Base-by-base conservation (phyloP, 106 monocot species). In the Narthecium ossifragum region DNA sequence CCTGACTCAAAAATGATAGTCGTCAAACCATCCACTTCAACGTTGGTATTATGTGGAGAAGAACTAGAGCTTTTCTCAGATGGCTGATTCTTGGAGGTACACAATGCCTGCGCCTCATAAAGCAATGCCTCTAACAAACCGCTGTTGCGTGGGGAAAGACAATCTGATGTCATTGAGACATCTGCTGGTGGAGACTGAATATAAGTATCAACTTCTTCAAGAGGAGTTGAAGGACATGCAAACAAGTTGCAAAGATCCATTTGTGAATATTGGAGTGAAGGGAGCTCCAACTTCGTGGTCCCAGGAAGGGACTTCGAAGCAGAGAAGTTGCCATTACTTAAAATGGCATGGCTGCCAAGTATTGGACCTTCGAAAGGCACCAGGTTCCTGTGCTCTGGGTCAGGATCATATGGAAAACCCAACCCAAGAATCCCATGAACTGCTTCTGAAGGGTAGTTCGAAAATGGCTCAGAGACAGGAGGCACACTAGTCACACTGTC, bases 201-300 rank as follows among this genome's bases (percentile, higher is more conserved):
- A 53, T 64, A 45, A 38, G 31, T 20, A 34, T 78, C 47, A 34
- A 51, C 31, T 55, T 63, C 36, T 59, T 25, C 6, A 27, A 74
- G 64, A 32, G 47, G 43, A 43, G 43, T 21, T 2, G 55, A 8
- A 39, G 70, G 25, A 33, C 9, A 57, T 33, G 62, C 34, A 62
- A 55, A 45, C 70, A 24, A 75, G 38, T 61, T 69, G 60, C 32
- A 31, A 33, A 57, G 28, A 70, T 71, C 70, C 31, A 64, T 51
- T 63, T 61, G 62, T 46, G 46, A 26, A 85, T 74, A 77, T 93
- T 93, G 93, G 93, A 89, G 77, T 93, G 93, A 93, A 93, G 93
- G 93, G 93, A 93, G 93, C 93, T 93, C 93, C 73, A 67, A 17
- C 85, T 85, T 88, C 80, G 56, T 60, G 62, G 77, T 31, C 72